Percentiles rank a stretch among this genome's conserved stretches.
Evolutionary conservation across 2,329 filamentous ascomycete species (phyloP).

Genomic region (Colletotrichum australisinense): DNA sequence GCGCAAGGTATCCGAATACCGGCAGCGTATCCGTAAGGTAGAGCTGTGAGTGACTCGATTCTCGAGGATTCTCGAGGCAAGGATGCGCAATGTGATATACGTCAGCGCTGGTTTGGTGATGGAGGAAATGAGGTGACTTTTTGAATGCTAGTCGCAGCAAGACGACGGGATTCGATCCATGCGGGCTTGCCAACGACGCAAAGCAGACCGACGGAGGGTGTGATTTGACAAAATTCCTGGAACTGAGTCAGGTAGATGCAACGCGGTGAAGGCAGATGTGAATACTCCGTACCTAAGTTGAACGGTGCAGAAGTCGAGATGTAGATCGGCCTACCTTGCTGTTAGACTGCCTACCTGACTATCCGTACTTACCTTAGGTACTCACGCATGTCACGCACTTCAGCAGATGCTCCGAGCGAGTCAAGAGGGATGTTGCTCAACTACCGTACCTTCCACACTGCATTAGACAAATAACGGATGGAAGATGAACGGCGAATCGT

Average conservation of each 20-base stretch:
- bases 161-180: not conserved
- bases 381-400: too few species aligned
- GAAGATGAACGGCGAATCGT: too few species aligned
- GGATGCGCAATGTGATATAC: slow-evolving; percentile 10
- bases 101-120: slow-evolving; percentile 24
- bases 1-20: not conserved
- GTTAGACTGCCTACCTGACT: too few species aligned
- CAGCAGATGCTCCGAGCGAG: not conserved
- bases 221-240: not conserved
- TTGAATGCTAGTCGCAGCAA: not conserved
- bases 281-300: not conserved
- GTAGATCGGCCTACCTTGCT: not conserved
- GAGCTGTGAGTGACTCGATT: not conserved
- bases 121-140: slow-evolving; percentile 29
- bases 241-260: slow-evolving; percentile 27
- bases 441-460: not conserved
- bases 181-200: not conserved
- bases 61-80: not conserved
- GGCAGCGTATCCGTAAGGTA: too few species aligned
- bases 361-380: too few species aligned
- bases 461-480: too few species aligned
- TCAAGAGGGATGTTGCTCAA: not conserved
- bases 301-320: not conserved
- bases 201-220: not conserved
- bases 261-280: not conserved